A percentile compares a stretch with the other conserved stretches of the same genome.
phyloP scores from a whole-genome alignment of 768 basidiomycete species.

The Suillus brevipes region DNA sequence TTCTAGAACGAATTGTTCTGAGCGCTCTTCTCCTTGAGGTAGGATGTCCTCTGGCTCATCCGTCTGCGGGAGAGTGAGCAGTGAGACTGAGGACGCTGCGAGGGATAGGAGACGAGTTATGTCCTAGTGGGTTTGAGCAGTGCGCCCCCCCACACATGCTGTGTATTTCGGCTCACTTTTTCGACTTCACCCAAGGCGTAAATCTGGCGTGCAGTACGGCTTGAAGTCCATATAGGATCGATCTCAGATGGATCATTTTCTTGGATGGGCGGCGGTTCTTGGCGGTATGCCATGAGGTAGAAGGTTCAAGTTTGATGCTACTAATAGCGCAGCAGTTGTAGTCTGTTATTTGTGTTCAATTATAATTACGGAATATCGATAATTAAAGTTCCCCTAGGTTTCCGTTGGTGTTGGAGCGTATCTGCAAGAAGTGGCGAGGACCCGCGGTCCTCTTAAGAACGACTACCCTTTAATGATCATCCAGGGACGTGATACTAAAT shows the following conservation, averaged over 20 bases:
- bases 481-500: not conserved
- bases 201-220: constrained; percentile 79
- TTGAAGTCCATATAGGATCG: constrained; percentile 81
- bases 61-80: constrained; percentile 82
- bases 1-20: constrained; percentile 82
- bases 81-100: constrained; percentile 75
- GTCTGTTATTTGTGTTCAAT: not conserved
- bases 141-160: not conserved
- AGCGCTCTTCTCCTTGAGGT: constrained; percentile 80
- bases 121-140: constrained; percentile 47
- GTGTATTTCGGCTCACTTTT: constrained; percentile 47
- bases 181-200: constrained; percentile 80
- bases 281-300: not conserved
- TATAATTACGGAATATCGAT: not conserved
- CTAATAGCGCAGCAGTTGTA: not conserved
- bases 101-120: constrained; percentile 73
- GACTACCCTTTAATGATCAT: not conserved
- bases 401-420: too few species aligned
- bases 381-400: not conserved
- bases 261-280: not conserved
- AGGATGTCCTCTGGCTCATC: constrained; percentile 66
- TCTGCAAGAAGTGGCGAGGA: constrained; percentile 3
- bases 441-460: not conserved
- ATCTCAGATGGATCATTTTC: constrained; percentile 40
- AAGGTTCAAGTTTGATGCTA: not conserved